Base-by-base conservation (phyloP, 1,139 yeast genomes). In the Geotrichum aggregatum region DNA sequence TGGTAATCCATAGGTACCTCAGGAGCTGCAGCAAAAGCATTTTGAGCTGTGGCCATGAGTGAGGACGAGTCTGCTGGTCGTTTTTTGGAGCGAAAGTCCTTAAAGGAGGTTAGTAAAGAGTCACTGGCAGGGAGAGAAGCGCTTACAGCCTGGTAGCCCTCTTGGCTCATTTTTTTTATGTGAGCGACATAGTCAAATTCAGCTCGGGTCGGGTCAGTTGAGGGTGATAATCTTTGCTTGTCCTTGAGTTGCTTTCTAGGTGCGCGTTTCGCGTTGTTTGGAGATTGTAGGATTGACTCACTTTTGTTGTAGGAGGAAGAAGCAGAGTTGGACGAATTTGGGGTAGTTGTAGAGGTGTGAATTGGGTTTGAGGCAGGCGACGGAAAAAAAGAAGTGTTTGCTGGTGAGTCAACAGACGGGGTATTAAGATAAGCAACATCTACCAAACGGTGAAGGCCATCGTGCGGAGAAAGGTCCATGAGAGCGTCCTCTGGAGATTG, bases 171-270 rank as follows among this genome's bases (percentile, higher is more conserved):
- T 56, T 74, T 76, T 58, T 79, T 76, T 34, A 83, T 82, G 62
- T 83, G 87, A 14, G 85, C 84, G 18, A 82, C 79, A 60, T 83
- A 83, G 64, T 82, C 85, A 61, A 83, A 83, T 47, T 47, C 55
- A 3, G 52, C 43, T 2, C 43, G 30, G 1, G 52, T 35, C 11
- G 49, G 52, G 31, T 49, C 52, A 18, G 42, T 44, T 3, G 41
- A 33, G 33, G 52, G 52, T 2, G 52, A 49, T 4, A 49, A 44
- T n/a, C n/a, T n/a, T 24, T 21, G 40, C 36, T 43, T 42, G 16
- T 36, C 48, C 19, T 33, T 31, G 26, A 14, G 24, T n/a, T n/a
- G n/a, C 11, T 34, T 28, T 22, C 24, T 14, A 7, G 41, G n/a
- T 31, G 10, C 44, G 35, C 33, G 36, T 31, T 13, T 21, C 13